phyloP scores from a whole-genome alignment of 371 early-diverging fungal genomes.

The Mortierella sp. region DNA sequence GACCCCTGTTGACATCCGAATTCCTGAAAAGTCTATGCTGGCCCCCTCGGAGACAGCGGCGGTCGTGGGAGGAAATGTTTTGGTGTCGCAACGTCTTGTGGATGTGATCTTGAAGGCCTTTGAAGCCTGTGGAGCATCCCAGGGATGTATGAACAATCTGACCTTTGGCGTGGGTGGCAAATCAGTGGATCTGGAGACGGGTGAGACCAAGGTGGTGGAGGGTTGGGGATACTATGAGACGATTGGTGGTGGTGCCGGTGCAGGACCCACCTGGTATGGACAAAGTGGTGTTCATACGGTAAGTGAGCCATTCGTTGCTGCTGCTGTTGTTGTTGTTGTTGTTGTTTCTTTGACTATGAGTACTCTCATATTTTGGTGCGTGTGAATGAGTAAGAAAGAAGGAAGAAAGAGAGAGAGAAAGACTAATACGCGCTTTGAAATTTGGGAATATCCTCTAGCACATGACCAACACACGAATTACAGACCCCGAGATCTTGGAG shows the following conservation, averaged over 20 bases:
- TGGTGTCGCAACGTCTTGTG: constrained; percentile 93
- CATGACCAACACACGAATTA: constrained; percentile 98
- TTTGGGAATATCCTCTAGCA: constrained; percentile 63
- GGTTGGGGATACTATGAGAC: constrained; percentile 98
- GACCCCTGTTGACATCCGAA: constrained; percentile 80
- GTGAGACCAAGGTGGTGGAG: constrained; percentile 55
- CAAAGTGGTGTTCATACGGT: constrained; percentile 76
- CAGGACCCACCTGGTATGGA: constrained; percentile 93
- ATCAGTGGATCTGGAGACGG: constrained; percentile 58
- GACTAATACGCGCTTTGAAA: not conserved
- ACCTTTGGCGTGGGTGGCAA: constrained; percentile 89
- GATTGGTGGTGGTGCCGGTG: constrained; percentile 87
- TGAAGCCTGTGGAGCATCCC: constrained; percentile 91
- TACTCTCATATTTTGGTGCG: too few relatives aligned
- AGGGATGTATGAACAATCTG: constrained; percentile 96
- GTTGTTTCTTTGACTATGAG: constrained; percentile 13
- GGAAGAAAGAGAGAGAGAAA: not conserved
- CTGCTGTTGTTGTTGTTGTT: constrained; percentile 1
- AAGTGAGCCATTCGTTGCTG: constrained; percentile 23
- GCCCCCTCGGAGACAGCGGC: constrained; percentile 86
- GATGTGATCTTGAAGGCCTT: constrained; percentile 94
- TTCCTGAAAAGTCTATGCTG: constrained; percentile 82
- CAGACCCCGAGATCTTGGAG: constrained; percentile 96
- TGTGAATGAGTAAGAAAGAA: too few relatives aligned
- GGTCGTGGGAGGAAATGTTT: constrained; percentile 97